Evolutionary conservation across 164 flowering plant species (phyloP), one percentile per base, ranked within the genome.

Genomic region (Cinnamomum micranthum): DNA sequence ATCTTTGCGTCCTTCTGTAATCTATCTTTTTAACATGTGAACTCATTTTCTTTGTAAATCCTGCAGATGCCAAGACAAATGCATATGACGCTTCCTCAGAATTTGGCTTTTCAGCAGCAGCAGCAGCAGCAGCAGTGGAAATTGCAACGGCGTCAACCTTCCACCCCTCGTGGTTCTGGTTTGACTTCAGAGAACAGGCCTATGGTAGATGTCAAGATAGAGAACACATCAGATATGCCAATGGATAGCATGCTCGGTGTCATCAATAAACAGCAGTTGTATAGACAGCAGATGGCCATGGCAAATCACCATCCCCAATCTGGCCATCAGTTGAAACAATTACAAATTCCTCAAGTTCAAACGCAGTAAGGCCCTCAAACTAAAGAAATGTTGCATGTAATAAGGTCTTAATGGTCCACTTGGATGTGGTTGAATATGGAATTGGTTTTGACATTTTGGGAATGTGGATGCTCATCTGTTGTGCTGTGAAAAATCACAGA

Each of bases 61-160:
- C 3, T 69, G 13, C 76, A 92, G 94, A 80, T 92, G 4, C 85
- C 84, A 63, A 85, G 95, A 73, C 94, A 88, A 74, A 83, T 88
- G 91, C 97, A 90, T 83, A 81, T 92, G 86, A 74, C 78, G 76
- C 87, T 82, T 68, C 74, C 91, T 60, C 94, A 85, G 73, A 88
- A 82, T 79, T 68, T 89, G 80, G 80, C 86, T 41, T 81, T 82
- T 27, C 99, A 93, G 85, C 94, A 88, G 51, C 99, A 93, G 86
- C 99, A 93, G 85, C 94, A 88, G 51, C 99, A 93, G 86, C 95
- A 86, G 77, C 93, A 87, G 68, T 82, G 82, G 84, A 88, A 84
- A 78, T 78, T 85, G 80, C 83, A 88, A 70, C 78, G 86, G 70
- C 87, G 87, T 23, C 94, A 87, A 73, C 77, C 81, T 64, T 25